Conservation (phyloP, 2,329 filamentous ascomycete species). For the Pseudogymnoascus sp. region DNA sequence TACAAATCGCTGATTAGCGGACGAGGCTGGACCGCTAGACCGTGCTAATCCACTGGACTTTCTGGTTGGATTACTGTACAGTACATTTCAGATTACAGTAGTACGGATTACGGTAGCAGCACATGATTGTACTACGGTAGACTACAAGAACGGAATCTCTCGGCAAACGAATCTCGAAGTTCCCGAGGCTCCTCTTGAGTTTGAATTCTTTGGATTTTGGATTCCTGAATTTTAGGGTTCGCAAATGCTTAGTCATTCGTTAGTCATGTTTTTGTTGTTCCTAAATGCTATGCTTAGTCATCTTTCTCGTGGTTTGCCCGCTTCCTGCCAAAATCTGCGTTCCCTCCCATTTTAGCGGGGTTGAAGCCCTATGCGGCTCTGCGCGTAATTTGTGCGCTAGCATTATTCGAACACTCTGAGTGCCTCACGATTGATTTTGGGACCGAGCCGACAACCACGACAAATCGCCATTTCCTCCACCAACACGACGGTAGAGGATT, state of each 20-base stretch:
- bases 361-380: slow-evolving; percentile 12
- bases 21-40: background rate
- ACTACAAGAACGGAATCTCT: background rate
- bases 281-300: background rate
- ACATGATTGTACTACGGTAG: background rate
- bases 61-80: background rate
- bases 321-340: background rate
- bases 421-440: slow-evolving; percentile 13
- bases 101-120: slow-evolving; percentile 1
- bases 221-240: background rate
- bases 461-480: slow-evolving; percentile 28
- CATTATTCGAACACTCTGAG: slow-evolving; percentile 9
- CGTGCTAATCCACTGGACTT: background rate
- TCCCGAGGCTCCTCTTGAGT: background rate
- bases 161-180: background rate
- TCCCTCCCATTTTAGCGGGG: slow-evolving; percentile 8
- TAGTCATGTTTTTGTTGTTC: background rate
- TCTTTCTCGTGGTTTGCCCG: background rate
- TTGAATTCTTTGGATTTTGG: background rate
- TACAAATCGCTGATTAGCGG: slow-evolving; percentile 1
- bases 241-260: background rate
- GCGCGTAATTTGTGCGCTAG: slow-evolving; percentile 8
- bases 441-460: slow-evolving; percentile 22
- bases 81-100: background rate
- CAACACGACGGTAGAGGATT: slow-evolving; percentile 32